Evolutionary conservation across 176 grass and related monocot species (phyloP).

Genomic region (Saccharum spontaneum): DNA sequence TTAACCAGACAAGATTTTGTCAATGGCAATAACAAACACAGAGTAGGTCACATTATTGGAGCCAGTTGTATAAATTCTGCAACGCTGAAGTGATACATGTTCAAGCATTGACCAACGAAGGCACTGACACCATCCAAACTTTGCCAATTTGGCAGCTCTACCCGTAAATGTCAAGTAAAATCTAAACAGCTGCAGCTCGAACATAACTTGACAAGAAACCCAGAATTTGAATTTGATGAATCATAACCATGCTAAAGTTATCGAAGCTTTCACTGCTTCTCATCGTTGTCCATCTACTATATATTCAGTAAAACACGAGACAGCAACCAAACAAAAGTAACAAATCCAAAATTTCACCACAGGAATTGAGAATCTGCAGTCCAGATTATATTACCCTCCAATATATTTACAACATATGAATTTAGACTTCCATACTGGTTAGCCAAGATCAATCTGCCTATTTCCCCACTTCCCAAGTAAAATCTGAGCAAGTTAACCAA

Average conservation of each 20-base stretch:
- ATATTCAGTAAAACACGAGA: not conserved
- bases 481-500: not conserved
- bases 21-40: not conserved
- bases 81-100: conserved; percentile 4
- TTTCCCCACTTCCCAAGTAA: not conserved
- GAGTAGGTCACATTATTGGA: not conserved
- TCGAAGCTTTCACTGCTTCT: not conserved
- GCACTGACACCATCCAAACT: not conserved
- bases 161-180: not conserved
- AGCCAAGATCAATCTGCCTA: not conserved
- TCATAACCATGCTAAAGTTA: not conserved
- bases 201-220: not conserved
- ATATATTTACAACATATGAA: not conserved
- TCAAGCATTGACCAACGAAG: not conserved
- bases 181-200: not conserved
- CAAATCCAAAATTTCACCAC: not conserved
- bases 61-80: not conserved
- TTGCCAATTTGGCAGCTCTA: not conserved
- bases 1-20: not conserved
- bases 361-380: not conserved
- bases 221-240: not conserved
- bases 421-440: not conserved
- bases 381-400: not conserved
- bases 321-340: not conserved
- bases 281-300: not conserved